Base-by-base conservation (phyloP, 78 protist species). In the Protostelium mycophagum region DNA sequence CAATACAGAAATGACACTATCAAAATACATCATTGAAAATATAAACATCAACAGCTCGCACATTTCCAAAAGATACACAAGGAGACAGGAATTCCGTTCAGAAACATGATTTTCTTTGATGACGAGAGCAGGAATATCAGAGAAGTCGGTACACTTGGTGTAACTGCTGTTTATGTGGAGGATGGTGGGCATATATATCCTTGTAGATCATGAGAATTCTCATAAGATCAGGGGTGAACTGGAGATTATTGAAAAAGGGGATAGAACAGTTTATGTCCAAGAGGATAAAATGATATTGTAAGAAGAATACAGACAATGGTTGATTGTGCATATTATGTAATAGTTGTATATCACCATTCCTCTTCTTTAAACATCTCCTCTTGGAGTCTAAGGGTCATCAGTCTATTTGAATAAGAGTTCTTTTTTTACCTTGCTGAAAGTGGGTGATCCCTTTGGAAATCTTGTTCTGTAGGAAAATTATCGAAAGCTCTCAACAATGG, bases 91-190 rank as follows among this genome's bases (percentile, higher is more conserved):
- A 36, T 85, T 23, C 63, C 36, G 29, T 85, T 37, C 86, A 16
- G 16, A 16, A 36, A 85, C 16, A 85, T 85, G 86, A 85, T 85
- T 85, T 85, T 85, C 86, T 85, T 85, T 16, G 86, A 85, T 36
- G 86, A 85, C 16, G 86, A 85, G 16, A 16, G 37, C 5, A 85
- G 86, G 86, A 85, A 85, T 16, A 85, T 85, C 36, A 35, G 86
- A 37, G 63, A 85, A 85, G 86, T 85, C 29, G 37, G 86, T 5
- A 85, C 36, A 23, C 86, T 85, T 5, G 86, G 86, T 37, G 86
- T 85, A 5, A 85, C 86, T 5, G 36, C 63, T 85, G 86, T 85
- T 25, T 85, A 37, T 85, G 37, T 85, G 5, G 63, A 35, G 16
- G 37, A 85, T 36, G 86, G 86, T 36, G 86, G 16, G 86, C n/a